phyloP scores from a whole-genome alignment of 2,329 filamentous ascomycete genomes.

The Colletotrichum agaves region DNA sequence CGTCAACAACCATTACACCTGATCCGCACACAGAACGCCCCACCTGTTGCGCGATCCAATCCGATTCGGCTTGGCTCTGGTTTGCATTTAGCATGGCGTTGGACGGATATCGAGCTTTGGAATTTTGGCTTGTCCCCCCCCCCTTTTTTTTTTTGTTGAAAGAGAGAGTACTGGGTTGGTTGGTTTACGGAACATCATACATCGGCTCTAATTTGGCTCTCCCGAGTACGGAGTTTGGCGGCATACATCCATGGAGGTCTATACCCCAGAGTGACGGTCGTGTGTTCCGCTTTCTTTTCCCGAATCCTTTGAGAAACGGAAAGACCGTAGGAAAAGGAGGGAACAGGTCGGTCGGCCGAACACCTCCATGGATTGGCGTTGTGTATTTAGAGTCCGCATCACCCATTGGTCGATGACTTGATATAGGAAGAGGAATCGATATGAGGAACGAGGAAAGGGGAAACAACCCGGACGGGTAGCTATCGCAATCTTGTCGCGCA shows the following conservation, averaged over 20 bases:
- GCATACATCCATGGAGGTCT: constrained; percentile 29
- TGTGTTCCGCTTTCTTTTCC: neutral
- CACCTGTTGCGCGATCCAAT: neutral
- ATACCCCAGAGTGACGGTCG: constrained; percentile 34
- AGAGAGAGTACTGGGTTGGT: constrained; percentile 1
- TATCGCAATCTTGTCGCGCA: constrained; percentile 9
- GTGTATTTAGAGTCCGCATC: constrained; percentile 31
- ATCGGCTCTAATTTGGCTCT: constrained; percentile 8
- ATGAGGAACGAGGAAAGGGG: neutral
- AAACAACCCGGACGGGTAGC: constrained; percentile 9
- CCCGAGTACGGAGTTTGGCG: constrained; percentile 22
- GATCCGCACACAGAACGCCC: constrained; percentile 26
- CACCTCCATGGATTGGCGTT: constrained; percentile 34
- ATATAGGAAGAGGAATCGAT: neutral
- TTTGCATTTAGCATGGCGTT: constrained; percentile 38
- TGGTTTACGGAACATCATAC: constrained; percentile 2
- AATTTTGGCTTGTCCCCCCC: constrained; percentile 7
- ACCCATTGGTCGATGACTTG: constrained; percentile 15
- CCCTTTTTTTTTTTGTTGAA: neutral
- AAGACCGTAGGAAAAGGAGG: neutral
- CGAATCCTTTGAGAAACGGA: neutral
- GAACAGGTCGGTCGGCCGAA: constrained; percentile 27
- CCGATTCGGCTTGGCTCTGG: constrained; percentile 21
- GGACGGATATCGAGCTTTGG: constrained; percentile 22
- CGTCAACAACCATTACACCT: constrained; percentile 17